Evolutionary conservation across 1,284 basidiomycete species (phyloP), one percentile per base, ranked within the genome.

Genomic region (Sporisorium reilianum): DNA sequence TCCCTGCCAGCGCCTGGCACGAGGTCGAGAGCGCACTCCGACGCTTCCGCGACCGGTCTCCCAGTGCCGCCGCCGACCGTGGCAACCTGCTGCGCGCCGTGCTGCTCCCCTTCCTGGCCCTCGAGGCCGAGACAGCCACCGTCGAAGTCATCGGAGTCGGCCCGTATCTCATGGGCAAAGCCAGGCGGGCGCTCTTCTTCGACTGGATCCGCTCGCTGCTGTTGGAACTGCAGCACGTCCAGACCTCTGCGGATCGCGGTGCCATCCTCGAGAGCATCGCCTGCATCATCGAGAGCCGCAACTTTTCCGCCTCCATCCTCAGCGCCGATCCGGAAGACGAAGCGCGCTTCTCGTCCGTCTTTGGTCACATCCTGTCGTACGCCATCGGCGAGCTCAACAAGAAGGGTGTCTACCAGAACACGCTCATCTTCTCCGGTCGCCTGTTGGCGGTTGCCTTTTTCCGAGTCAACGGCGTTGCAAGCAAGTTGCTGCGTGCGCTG

Each of bases 311-410:
- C 4, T 25, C 51, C 20, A 70, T 78, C 26, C 72, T 82, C 48
- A 55, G 53, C 38, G 45, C 55, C 12, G 78, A 82, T 52, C 55
- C 32, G 2, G 68, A 72, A 38, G 80, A 82, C 54, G 62, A 74
- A 56, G 69, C 72, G 16, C 66, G 63, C 25, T 82, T 81, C 69
- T 73, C 64, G 12, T 71, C 73, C 2, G 76, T 80, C 45, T 81
- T 82, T 59, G 78, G 78, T 16, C 76, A 80, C 51, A 81, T 81
- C 42, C 25, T 80, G 18, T 71, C 68, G 5, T 82, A 80, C 41
- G 80, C 80, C 5, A 82, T 82, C 40, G 80, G 80, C 23, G 80
- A 82, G 73, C 66, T 82, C 44, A 82, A 82, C 69, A 82, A 82
- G 62, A 82, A 82, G 73, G 80, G 80, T 11, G 80, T 82, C 23